phyloP scores from a whole-genome alignment of 2,329 filamentous ascomycete species.

The Sporothrix humicola region DNA sequence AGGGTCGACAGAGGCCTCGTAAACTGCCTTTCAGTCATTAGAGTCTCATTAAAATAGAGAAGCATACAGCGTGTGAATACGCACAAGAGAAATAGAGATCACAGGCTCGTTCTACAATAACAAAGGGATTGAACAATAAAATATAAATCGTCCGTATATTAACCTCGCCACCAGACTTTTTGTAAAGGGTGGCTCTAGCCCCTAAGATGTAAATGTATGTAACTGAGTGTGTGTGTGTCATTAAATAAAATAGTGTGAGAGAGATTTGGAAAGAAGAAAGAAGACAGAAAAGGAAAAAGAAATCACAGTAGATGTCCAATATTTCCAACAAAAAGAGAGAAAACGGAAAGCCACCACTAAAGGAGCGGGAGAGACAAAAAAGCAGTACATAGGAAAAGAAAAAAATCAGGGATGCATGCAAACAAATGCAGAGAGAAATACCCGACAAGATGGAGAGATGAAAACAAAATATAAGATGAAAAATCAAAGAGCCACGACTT shows the following conservation, averaged over 20 bases:
- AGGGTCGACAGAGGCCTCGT: too few species aligned
- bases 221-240: conserved; percentile 15
- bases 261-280: not conserved
- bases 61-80: not conserved
- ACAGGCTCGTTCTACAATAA: not conserved
- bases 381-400: conserved; percentile 12
- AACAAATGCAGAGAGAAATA: not conserved
- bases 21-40: too few species aligned
- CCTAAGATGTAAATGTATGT: conserved; percentile 3
- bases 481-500: conserved; percentile 8
- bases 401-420: not conserved
- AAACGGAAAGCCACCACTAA: conserved; percentile 7
- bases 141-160: conserved; percentile 16
- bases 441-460: conserved; percentile 8
- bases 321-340: conserved; percentile 9
- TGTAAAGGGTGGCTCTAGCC: not conserved
- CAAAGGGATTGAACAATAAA: not conserved
- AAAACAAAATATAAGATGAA: not conserved
- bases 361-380: not conserved
- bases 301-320: conserved; percentile 19
- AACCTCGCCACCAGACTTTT: conserved; percentile 1
- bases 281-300: not conserved
- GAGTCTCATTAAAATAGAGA: too few species aligned
- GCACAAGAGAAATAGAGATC: not conserved
- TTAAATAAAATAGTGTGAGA: conserved; percentile 22